Evolutionary conservation across 2,329 filamentous ascomycete genomes (phyloP).

Genomic region (Aspergillaceae sp.): DNA sequence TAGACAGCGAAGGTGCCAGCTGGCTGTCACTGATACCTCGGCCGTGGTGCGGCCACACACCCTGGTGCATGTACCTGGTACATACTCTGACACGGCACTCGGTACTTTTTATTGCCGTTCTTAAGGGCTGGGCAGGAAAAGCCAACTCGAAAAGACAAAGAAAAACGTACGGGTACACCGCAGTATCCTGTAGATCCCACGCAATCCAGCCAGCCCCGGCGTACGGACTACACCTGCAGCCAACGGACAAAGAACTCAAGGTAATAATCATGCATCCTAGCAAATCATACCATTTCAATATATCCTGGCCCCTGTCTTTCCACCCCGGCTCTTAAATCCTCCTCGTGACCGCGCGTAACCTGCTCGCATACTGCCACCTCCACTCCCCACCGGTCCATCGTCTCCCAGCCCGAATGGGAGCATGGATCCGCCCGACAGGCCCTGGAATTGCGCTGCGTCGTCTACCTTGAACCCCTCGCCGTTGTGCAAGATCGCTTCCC

Average conservation of each 20-base stretch:
- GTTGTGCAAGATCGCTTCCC: constrained; percentile 64
- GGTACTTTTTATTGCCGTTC: too few species aligned
- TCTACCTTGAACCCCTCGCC: constrained; percentile 56
- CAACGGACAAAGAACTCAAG: too few species aligned
- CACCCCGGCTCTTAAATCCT: constrained; percentile 18
- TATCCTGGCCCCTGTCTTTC: neutral
- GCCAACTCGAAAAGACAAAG: too few species aligned
- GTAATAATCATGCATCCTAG: too few species aligned
- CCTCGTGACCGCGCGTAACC: constrained; percentile 16
- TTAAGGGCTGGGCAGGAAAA: too few species aligned
- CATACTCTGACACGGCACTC: neutral
- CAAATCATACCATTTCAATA: too few species aligned
- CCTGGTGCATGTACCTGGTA: neutral
- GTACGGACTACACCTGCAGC: too few species aligned
- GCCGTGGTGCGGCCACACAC: neutral
- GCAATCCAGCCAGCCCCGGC: too few species aligned
- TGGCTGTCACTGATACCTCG: neutral
- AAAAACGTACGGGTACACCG: too few species aligned
- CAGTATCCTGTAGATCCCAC: too few species aligned
- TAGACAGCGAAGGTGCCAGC: neutral
- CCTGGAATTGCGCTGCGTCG: constrained; percentile 24
- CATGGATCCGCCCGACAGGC: constrained; percentile 15
- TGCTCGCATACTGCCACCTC: constrained; percentile 11
- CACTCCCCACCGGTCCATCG: constrained; percentile 15
- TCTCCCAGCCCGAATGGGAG: constrained; percentile 27